Conservation (phyloP, 371 early-diverging fungal genomes). For the Rhizomucor pusillus region DNA sequence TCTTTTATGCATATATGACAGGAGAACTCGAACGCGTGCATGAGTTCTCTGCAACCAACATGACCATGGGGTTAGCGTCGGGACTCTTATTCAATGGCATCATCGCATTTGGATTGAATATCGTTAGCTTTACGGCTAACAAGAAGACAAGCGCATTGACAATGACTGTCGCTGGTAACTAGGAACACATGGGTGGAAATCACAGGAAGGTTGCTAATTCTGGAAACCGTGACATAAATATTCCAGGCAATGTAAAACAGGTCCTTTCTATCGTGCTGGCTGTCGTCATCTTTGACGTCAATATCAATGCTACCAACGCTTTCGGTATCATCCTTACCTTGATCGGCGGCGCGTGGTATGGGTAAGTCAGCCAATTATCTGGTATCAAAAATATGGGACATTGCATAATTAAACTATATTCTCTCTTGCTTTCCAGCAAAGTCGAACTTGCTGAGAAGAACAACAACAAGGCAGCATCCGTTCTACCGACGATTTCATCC, state of each 20-base stretch:
- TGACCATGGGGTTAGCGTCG: conserved; percentile 41
- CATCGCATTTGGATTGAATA: conserved; percentile 83
- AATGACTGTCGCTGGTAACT: conserved; percentile 82
- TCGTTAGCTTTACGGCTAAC: conserved; percentile 82
- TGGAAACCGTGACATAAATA: too few relatives aligned
- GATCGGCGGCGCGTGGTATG: conserved; percentile 69
- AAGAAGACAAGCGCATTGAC: conserved; percentile 82
- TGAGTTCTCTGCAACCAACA: conserved; percentile 45
- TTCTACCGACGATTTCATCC: conserved; percentile 5
- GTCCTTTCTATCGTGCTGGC: conserved; percentile 78
- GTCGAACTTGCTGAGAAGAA: conserved; percentile 12
- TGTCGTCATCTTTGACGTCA: conserved; percentile 70
- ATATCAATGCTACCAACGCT: conserved; percentile 65
- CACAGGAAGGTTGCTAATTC: neutral
- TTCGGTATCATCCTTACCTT: conserved; percentile 79
- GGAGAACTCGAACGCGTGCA: conserved; percentile 67
- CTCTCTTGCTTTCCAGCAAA: conserved; percentile 5
- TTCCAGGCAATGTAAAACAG: conserved; percentile 82
- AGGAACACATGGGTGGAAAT: neutral
- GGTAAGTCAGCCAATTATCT: conserved; percentile 24
- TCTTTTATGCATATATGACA: conserved; percentile 59
- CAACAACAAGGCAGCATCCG: neutral
- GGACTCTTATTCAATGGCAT: conserved; percentile 74
- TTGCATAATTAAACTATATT: neutral
- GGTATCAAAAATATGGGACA: neutral